A percentile compares a stretch with the other conserved stretches of the same genome.
These are phyloP conservation scores for Penicillium flavigenum DNA, from an alignment of 495 filamentous ascomycete species.

Conservation along the genomic window DNA sequence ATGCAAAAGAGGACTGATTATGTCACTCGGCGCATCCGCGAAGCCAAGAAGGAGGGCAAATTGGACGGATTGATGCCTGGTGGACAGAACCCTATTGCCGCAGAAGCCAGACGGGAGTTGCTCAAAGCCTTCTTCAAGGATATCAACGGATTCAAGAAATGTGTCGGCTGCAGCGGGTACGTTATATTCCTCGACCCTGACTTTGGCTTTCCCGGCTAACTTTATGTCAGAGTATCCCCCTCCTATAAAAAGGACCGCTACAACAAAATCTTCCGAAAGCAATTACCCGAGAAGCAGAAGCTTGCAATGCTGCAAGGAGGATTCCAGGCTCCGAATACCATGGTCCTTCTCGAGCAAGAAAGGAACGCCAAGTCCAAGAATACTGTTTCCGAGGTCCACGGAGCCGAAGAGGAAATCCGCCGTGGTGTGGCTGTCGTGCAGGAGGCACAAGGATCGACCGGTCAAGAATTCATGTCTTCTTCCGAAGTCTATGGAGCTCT, in stretches of 20 bases:
- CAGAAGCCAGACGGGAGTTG: slow-evolving; percentile 68
- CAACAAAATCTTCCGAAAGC: slow-evolving; percentile 90
- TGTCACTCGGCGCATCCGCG: slow-evolving; percentile 63
- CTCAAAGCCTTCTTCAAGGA: slow-evolving; percentile 77
- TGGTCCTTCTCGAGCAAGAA: slow-evolving; percentile 47
- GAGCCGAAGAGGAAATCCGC: slow-evolving; percentile 70
- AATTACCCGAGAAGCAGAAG: slow-evolving; percentile 66
- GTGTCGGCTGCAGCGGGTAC: slow-evolving; percentile 70
- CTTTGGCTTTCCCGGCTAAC: slow-evolving; percentile 13
- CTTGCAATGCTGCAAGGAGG: slow-evolving; percentile 70
- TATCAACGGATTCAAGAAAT: slow-evolving; percentile 64
- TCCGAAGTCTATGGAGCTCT: slow-evolving; percentile 75
- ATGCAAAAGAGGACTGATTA: slow-evolving; percentile 66
- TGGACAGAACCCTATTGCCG: slow-evolving; percentile 77
- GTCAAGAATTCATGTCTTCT: slow-evolving; percentile 69
- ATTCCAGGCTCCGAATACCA: slow-evolving; percentile 64
- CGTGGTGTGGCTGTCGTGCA: slow-evolving; percentile 41
- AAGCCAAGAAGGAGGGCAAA: slow-evolving; percentile 45
- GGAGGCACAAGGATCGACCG: slow-evolving; percentile 31
- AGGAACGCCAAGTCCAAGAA: slow-evolving; percentile 38
- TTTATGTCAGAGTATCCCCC: slow-evolving; percentile 60
- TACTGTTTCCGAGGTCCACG: slow-evolving; percentile 39
- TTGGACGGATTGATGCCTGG: slow-evolving; percentile 53
- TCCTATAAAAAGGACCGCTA: slow-evolving; percentile 80
- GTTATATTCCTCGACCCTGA: slow-evolving; percentile 20